phyloP scores from a whole-genome alignment of 2,329 filamentous ascomycete genomes.

The Beauveria medogensis region DNA sequence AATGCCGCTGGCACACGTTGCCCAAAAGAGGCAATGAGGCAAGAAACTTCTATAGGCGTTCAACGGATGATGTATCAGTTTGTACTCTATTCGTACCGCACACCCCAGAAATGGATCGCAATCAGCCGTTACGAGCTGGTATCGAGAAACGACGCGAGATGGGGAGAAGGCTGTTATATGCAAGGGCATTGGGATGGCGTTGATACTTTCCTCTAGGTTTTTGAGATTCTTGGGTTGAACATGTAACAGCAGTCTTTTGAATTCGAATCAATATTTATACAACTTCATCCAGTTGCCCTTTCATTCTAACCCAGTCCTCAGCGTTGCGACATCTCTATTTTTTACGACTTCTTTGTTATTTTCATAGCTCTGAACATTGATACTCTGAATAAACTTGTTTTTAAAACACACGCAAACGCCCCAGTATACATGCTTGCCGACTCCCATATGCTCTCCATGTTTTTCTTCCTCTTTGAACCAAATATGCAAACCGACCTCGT shows the following conservation, averaged over 20 bases:
- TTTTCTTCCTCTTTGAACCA: not conserved
- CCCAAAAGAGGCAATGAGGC: too few relatives aligned
- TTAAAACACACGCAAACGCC: constrained; percentile 2
- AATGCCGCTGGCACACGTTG: too few relatives aligned
- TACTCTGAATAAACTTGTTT: not conserved
- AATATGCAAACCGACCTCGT: not conserved
- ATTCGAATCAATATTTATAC: not conserved
- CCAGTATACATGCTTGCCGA: constrained; percentile 10
- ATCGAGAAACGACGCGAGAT: not conserved
- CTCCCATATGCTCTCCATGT: not conserved
- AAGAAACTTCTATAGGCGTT: too few relatives aligned
- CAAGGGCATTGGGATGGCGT: constrained; percentile 7
- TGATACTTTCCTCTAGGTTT: not conserved
- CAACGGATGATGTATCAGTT: not conserved
- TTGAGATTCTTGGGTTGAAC: not conserved
- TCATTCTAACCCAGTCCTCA: not conserved
- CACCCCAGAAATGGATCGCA: too few relatives aligned
- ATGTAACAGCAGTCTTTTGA: not conserved
- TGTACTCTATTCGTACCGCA: not conserved
- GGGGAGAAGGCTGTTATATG: not conserved
- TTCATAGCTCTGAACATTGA: constrained; percentile 5
- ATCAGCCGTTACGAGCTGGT: not conserved
- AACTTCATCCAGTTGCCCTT: not conserved
- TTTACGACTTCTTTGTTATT: not conserved
- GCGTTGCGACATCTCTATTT: not conserved